These are phyloP conservation scores for Mesotaenium endlicherianum DNA, from an alignment of 139 green algal genomes.

Conservation along the genomic window DNA sequence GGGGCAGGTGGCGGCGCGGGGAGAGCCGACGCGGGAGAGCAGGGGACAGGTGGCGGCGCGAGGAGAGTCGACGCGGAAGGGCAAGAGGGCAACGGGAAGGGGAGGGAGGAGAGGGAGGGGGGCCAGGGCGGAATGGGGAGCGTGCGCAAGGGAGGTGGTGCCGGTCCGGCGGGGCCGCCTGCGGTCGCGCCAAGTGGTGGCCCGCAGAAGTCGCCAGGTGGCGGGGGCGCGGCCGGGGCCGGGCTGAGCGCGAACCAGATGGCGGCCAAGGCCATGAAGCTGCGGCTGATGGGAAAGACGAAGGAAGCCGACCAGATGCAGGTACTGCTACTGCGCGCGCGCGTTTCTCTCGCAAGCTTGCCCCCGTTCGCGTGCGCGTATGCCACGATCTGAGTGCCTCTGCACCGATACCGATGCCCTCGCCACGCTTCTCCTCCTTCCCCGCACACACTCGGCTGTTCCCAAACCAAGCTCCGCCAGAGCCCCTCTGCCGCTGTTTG, in stretches of 20 bases:
- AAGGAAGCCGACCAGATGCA: conserved; percentile 40
- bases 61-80: not conserved
- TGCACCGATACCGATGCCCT: no score
- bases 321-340: no score
- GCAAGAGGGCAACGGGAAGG: not conserved
- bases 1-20: not conserved
- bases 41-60: not conserved
- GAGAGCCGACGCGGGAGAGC: not conserved
- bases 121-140: not conserved
- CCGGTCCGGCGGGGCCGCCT: not conserved
- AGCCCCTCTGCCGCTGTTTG: no score
- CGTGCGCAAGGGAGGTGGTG: conserved; percentile 15
- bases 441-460: no score
- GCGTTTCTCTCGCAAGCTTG: no score
- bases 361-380: no score
- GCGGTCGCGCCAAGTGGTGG: conserved; percentile 60
- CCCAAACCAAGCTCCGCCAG: no score
- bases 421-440: no score
- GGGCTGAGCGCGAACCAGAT: conserved; percentile 57
- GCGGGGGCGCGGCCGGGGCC: no score
- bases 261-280: conserved; percentile 64
- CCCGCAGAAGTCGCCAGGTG: no score
- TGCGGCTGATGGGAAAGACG: conserved; percentile 57
- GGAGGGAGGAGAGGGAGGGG: not conserved
- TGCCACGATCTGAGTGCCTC: no score